Conservation (phyloP, 169 alveolate genomes). For the Plasmodium fragile region DNA sequence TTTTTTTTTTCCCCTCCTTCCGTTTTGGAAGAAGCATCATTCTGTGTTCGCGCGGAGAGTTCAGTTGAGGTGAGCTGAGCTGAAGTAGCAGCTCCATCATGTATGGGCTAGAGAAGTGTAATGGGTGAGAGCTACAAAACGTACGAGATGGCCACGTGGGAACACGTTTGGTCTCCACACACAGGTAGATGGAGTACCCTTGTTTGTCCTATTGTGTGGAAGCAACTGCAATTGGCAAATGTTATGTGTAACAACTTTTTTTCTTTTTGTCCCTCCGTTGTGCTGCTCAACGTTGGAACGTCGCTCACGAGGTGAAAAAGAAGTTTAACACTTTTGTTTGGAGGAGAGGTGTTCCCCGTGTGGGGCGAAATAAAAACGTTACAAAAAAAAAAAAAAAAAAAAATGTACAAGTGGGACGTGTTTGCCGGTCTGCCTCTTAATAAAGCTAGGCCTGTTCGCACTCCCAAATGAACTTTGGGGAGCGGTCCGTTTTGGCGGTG, state of each 20-base stretch:
- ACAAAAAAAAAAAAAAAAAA: conserved; percentile 2
- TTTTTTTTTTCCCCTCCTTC: neutral
- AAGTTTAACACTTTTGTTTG: neutral
- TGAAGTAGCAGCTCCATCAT: neutral
- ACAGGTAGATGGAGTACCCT: neutral
- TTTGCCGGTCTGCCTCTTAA: neutral
- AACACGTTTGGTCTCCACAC: neutral
- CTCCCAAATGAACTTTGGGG: conserved; percentile 49
- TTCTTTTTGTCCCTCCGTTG: neutral
- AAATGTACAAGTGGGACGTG: neutral
- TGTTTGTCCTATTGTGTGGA: neutral
- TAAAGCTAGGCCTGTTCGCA: neutral
- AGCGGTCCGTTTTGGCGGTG: conserved; percentile 54
- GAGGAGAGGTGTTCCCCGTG: neutral
- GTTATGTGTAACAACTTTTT: neutral
- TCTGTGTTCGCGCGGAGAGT: neutral
- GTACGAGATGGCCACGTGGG: neutral
- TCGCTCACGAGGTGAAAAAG: neutral
- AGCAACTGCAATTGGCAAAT: neutral
- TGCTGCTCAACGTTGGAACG: neutral
- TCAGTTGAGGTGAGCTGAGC: neutral
- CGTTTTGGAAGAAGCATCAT: neutral
- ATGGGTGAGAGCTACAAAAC: neutral
- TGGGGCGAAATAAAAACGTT: neutral
- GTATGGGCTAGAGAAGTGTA: neutral